Conservation (phyloP, 768 basidiomycete species). For the Galerina marginata region DNA sequence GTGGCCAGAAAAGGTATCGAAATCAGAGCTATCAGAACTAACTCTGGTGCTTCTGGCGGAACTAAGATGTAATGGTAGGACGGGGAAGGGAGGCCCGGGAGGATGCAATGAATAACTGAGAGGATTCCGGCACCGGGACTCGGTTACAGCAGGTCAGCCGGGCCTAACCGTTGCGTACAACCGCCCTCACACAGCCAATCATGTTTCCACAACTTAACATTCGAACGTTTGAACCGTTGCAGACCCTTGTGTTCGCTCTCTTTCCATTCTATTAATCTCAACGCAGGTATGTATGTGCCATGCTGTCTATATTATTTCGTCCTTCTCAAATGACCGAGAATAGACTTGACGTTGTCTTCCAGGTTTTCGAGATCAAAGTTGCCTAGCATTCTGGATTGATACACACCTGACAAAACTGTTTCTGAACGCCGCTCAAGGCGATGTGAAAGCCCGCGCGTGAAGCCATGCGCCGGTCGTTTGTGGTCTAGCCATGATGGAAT, state of each 20-base stretch:
- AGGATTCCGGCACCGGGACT: no score
- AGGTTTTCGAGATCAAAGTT: no score
- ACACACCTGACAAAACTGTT: not conserved
- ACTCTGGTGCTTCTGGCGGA: no score
- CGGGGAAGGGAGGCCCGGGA: no score
- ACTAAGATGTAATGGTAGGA: no score
- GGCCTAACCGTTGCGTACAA: no score
- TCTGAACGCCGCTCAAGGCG: not conserved
- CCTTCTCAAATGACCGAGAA: not conserved
- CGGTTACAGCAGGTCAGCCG: no score
- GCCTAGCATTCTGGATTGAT: not conserved
- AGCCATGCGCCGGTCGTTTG: not conserved
- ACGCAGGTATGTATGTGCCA: not conserved
- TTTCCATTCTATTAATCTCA: conserved; percentile 9
- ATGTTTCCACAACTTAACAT: not conserved
- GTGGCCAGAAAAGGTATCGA: not conserved
- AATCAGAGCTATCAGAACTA: no score
- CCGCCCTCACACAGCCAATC: no score
- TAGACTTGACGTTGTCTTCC: conserved; percentile 3
- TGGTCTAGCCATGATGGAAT: not conserved
- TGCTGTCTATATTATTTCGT: conserved; percentile 2
- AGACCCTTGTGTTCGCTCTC: no score
- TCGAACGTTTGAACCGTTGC: not conserved
- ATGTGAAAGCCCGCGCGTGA: not conserved
- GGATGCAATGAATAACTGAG: no score